A percentile compares a stretch with the other conserved stretches of the same genome.
Conservation (phyloP, 805 yeast genomes). For the Saccharomyces cerevisiae region DNA sequence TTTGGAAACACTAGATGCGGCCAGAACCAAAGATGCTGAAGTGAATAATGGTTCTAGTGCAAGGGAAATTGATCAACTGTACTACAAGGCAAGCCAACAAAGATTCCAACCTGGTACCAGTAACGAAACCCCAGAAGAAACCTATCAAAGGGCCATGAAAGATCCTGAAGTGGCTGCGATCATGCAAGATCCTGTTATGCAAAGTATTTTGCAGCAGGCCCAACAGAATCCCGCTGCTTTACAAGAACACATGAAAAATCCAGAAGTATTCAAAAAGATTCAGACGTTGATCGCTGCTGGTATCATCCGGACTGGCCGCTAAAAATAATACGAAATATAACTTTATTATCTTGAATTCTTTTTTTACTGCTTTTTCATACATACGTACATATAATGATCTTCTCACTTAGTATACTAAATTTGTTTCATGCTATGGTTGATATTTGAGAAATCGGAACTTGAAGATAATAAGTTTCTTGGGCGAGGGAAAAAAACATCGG, state of each 20-base stretch:
- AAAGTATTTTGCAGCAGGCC: constrained; percentile 88
- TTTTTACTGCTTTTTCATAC: not conserved
- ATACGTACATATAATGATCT: not conserved
- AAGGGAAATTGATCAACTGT: constrained; percentile 75
- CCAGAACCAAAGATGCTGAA: constrained; percentile 66
- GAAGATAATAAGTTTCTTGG: no score
- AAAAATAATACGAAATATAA: not conserved
- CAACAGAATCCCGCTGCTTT: constrained; percentile 92
- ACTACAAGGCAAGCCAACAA: constrained; percentile 64
- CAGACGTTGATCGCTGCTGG: constrained; percentile 92
- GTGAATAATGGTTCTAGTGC: constrained; percentile 50
- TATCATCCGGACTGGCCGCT: constrained; percentile 77
- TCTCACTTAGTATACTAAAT: not conserved
- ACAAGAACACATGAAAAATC: constrained; percentile 96
- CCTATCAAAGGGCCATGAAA: constrained; percentile 78
- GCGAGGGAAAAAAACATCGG: no score
- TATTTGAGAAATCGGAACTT: not conserved
- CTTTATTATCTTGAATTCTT: not conserved
- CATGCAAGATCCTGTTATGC: constrained; percentile 93
- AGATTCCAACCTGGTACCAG: constrained; percentile 78
- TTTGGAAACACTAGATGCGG: constrained; percentile 70
- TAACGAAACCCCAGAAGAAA: constrained; percentile 84
- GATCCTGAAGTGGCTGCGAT: constrained; percentile 93
- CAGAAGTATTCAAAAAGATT: constrained; percentile 81
- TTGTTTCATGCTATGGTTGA: not conserved